A percentile compares a stretch with the other conserved stretches of the same genome.
These are phyloP conservation scores for Hypoxylon fragiforme DNA, from an alignment of 495 filamentous ascomycete genomes.

Conservation along the genomic window DNA sequence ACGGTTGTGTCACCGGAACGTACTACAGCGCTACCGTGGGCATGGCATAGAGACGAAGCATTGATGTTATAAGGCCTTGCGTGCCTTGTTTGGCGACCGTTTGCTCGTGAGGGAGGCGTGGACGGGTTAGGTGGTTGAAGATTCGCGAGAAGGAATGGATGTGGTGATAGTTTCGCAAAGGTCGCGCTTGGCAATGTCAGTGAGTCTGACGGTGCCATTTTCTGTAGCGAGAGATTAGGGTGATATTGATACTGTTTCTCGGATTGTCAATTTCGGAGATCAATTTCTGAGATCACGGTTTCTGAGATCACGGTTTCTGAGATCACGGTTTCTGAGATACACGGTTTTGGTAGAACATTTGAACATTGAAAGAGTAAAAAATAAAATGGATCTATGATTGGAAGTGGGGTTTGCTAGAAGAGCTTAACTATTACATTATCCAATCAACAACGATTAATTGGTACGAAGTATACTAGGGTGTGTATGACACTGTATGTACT, in stretches of 20 bases:
- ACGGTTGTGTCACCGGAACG: slow-evolving; percentile 86
- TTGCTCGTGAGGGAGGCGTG: slow-evolving; percentile 66
- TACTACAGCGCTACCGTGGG: slow-evolving; percentile 85
- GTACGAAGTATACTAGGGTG: neutral
- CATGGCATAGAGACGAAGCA: slow-evolving; percentile 79
- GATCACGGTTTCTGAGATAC: too few species aligned
- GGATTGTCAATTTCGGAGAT: too few species aligned
- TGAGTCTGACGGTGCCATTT: slow-evolving; percentile 36
- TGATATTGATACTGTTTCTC: too few species aligned
- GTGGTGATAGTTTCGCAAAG: slow-evolving; percentile 88
- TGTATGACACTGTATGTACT: neutral
- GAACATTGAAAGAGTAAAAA: slow-evolving; percentile 13
- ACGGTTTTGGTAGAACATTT: too few species aligned
- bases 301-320: too few species aligned
- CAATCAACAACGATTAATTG: neutral
- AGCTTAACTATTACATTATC: too few species aligned
- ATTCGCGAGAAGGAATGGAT: slow-evolving; percentile 85
- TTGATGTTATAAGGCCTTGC: slow-evolving; percentile 73
- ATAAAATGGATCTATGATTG: slow-evolving; percentile 21
- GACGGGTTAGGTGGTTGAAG: slow-evolving; percentile 64
- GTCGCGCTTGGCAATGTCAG: slow-evolving; percentile 77
- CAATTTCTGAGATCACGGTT: too few species aligned
- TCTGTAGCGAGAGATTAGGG: neutral
- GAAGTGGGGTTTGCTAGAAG: slow-evolving; percentile 11
- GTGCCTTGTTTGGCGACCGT: slow-evolving; percentile 70